Percentiles rank a stretch among this genome's conserved stretches.
phyloP scores from a whole-genome alignment of 2,329 filamentous ascomycete genomes.

The Fusarium sacchari region DNA sequence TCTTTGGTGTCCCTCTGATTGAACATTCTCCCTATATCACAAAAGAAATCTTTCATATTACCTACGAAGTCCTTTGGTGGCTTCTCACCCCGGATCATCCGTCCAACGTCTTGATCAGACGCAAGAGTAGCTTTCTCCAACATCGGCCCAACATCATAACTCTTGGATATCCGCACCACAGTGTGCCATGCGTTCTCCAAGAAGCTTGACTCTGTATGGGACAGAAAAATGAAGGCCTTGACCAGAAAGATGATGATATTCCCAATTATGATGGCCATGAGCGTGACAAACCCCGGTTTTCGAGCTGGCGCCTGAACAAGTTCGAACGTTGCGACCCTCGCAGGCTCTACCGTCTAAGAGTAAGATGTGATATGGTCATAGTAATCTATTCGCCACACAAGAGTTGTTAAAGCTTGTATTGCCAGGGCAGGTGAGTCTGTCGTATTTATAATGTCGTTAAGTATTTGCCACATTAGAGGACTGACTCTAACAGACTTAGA shows the following conservation, averaged over 20 bases:
- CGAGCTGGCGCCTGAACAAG: not conserved
- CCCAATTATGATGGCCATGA: not conserved
- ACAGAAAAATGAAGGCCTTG: not conserved
- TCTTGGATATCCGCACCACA: not conserved
- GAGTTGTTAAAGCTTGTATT: not conserved
- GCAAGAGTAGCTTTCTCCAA: not conserved
- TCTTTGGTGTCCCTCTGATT: accelerated
- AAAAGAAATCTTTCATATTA: not conserved
- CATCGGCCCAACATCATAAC: accelerated
- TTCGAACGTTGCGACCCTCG: not conserved
- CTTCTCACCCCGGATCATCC: not conserved
- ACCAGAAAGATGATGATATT: not conserved
- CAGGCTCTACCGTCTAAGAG: accelerated
- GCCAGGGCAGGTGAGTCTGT: not conserved
- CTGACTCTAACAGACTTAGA: not conserved
- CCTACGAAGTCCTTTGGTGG: not conserved
- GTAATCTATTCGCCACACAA: not conserved
- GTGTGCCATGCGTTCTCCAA: not conserved
- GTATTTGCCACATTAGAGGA: not conserved
- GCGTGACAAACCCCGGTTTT: not conserved
- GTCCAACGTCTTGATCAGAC: not conserved
- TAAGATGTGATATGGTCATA: not conserved
- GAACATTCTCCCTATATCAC: not conserved
- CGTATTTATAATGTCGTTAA: not conserved
- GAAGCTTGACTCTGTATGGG: not conserved